A percentile compares a stretch with the other conserved stretches of the same genome.
phyloP scores from a whole-genome alignment of 306 rosid genomes.

The Malus sylvestris region DNA sequence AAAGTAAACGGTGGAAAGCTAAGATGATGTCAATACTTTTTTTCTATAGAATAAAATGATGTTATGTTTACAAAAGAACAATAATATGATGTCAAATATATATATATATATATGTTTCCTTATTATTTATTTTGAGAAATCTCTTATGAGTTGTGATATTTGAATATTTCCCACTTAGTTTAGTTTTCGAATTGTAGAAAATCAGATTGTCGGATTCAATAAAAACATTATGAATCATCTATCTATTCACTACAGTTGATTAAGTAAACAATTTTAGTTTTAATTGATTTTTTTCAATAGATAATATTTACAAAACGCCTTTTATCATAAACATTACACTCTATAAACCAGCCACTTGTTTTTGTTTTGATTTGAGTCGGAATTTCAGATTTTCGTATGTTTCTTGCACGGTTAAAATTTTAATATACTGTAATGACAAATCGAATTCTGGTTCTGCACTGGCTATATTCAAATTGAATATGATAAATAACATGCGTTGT shows the following conservation, averaged over 20 bases:
- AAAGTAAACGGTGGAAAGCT: neutral
- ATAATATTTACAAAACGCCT: too few species aligned
- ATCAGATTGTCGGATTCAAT: too few species aligned
- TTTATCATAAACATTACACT: too few species aligned
- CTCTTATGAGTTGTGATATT: neutral
- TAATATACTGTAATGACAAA: neutral
- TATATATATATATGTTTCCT: neutral
- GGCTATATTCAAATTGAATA: conserved; percentile 5
- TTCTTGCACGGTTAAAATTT: neutral
- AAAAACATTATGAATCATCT: too few species aligned
- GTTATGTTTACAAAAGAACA: neutral
- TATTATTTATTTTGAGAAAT: neutral
- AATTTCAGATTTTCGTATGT: neutral
- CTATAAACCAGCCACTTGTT: too few species aligned
- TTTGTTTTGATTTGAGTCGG: neutral
- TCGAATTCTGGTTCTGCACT: neutral
- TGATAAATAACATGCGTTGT: conserved; percentile 10
- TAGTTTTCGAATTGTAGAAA: neutral
- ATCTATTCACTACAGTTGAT: too few species aligned
- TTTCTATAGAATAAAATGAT: neutral
- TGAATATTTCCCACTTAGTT: neutral
- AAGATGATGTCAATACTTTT: neutral
- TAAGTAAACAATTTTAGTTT: too few species aligned
- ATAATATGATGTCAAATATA: neutral
- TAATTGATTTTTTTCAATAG: too few species aligned